Evolutionary conservation across 1,284 basidiomycete species (phyloP).

Genomic region (Agroathelia rolfsii): DNA sequence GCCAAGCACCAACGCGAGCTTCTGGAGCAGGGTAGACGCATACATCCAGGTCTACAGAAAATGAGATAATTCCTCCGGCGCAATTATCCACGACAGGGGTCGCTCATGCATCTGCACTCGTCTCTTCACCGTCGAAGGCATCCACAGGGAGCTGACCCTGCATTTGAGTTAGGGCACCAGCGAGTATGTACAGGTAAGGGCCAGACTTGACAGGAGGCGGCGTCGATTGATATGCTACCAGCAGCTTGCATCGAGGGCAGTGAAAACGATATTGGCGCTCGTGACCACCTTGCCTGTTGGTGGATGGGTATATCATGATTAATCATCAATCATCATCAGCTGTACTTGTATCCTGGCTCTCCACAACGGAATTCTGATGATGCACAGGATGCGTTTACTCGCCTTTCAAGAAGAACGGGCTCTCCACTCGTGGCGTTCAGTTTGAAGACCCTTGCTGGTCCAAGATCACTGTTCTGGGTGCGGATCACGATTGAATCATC

Average conservation of each 20-base stretch:
- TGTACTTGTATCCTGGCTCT: too few relatives aligned
- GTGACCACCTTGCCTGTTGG: conserved; percentile 44
- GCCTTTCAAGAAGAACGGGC: conserved; percentile 67
- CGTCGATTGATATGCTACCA: conserved; percentile 64
- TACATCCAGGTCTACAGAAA: too few relatives aligned
- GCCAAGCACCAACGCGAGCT: too few relatives aligned
- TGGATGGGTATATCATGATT: too few relatives aligned
- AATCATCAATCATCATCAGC: too few relatives aligned
- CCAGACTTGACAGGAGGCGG: conserved; percentile 64
- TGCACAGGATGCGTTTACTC: conserved; percentile 17
- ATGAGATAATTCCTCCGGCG: too few relatives aligned
- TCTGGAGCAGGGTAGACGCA: too few relatives aligned
- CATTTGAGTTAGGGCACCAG: conserved; percentile 65
- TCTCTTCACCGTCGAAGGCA: conserved; percentile 57
- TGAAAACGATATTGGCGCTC: conserved; percentile 68
- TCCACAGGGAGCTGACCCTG: conserved; percentile 71
- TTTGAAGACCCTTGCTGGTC: conserved; percentile 66
- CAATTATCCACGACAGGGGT: too few relatives aligned
- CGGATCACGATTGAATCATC: conserved; percentile 67
- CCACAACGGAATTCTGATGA: too few relatives aligned
- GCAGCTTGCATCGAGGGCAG: conserved; percentile 66
- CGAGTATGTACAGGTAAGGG: conserved; percentile 62
- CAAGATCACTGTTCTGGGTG: conserved; percentile 45
- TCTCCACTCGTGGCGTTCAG: conserved; percentile 57
- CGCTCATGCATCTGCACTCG: too few relatives aligned